These are phyloP conservation scores for Thermochaetoides dissita DNA, from an alignment of 2,329 filamentous ascomycete species.

Conservation along the genomic window DNA sequence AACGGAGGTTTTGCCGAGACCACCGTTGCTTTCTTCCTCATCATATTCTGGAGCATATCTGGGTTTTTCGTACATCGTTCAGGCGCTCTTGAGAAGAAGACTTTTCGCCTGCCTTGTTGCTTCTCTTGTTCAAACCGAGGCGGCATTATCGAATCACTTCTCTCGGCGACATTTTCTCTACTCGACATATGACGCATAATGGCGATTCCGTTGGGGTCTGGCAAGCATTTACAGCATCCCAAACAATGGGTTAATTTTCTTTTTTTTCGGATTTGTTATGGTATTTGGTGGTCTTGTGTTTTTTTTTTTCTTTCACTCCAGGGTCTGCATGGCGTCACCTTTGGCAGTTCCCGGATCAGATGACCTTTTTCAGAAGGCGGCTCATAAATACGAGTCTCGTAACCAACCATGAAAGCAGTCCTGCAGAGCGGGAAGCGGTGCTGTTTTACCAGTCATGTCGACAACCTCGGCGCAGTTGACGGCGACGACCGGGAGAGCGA, in stretches of 20 bases:
- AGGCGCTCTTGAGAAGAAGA: not conserved
- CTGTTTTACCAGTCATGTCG: no score
- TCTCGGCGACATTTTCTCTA: not conserved
- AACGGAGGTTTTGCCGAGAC: not conserved
- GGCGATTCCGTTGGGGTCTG: conserved; percentile 1
- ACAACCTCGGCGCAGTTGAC: no score
- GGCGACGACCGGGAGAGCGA: no score
- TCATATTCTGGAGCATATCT: not conserved
- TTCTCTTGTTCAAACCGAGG: not conserved
- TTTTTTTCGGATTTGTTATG: conserved; percentile 2
- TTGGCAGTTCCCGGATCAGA: no score
- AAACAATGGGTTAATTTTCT: not conserved
- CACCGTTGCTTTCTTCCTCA: conserved; percentile 1
- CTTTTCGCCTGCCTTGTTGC: not conserved
- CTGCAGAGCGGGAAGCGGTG: no score
- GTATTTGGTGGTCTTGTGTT: not conserved
- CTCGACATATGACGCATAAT: not conserved
- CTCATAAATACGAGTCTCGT: no score
- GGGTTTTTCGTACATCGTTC: not conserved
- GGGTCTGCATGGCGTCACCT: not conserved
- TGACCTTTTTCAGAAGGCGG: no score
- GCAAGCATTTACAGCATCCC: not conserved
- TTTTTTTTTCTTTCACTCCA: conserved; percentile 1
- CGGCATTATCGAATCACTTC: conserved; percentile 1
- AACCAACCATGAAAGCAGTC: no score